Base-by-base conservation (phyloP, 2,329 filamentous ascomycete species). In the Cercospora janseana region DNA sequence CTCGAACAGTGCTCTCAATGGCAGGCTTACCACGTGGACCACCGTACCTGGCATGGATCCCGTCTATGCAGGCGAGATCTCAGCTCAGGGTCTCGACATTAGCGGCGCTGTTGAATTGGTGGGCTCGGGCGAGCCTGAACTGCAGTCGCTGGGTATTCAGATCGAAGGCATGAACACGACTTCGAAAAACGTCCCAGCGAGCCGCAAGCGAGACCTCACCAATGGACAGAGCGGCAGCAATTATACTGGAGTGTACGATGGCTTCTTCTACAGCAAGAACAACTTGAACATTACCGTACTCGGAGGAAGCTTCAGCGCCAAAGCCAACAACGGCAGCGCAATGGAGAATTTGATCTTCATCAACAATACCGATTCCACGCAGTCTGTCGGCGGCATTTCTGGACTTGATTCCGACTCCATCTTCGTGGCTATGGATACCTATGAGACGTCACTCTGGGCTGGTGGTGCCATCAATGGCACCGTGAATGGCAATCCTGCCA, bases 311-410 rank as follows among this genome's bases (percentile, higher is more conserved):
- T 98, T 98, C 66, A 80, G 80, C 6, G 84, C 88, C 1, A 81
- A 76, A 23, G 80, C 80, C 10, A 79, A 78, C 6, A 80, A 91
- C 59, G 87, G 84, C 16, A 82, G 85, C 3, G 76, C 78, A 4
- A 77, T 96, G 53, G 77, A 89, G 58, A 97, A 96, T 62, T 74
- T 98, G 12, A 76, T 86, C 28, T 80, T 98, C 57, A 81, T 97
- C 54, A 87, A 96, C 67, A 85, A 85, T 34, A 80, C 82, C n/a
- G 75, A 87, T 53, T 28, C 76, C 75, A 18, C 73, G 3, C 57
- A 63, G 41, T 49, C 23, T 0, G 46, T 64, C 40, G 59, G 53
- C 18, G 65, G 75, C 3, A 75, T 94, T 12, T 83, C 78, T 20
- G 92, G 92, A 7, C 74, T 96, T 42, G 79, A 85, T 9, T 72